These are phyloP conservation scores for Flaveria sonorensis DNA, from an alignment of 129 eudicot genomes.

Conservation along the genomic window DNA sequence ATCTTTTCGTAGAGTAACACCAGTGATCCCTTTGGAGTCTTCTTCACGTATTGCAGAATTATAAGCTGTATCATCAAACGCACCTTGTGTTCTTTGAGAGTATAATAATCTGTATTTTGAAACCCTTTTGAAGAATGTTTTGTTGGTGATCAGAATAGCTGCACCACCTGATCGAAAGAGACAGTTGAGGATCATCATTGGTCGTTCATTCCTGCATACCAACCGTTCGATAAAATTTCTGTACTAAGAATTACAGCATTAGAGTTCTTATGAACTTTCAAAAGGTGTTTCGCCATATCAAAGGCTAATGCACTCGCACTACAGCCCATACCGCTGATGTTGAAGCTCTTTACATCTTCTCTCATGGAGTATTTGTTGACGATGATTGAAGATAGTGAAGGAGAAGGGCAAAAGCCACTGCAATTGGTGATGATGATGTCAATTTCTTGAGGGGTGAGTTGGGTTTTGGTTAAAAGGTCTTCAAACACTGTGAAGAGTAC, in stretches of 20 bases:
- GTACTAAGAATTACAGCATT: constrained; percentile 73
- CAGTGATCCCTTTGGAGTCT: constrained; percentile 55
- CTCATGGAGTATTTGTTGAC: constrained; percentile 53
- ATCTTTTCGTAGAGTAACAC: constrained; percentile 57
- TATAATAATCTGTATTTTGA: constrained; percentile 54
- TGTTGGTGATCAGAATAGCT: constrained; percentile 58
- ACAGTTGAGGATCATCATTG: constrained; percentile 71
- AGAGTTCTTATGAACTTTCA: constrained; percentile 47
- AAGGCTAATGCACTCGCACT: constrained; percentile 74
- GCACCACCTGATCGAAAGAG: constrained; percentile 76
- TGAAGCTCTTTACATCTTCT: constrained; percentile 62
- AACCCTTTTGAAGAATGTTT: constrained; percentile 21
- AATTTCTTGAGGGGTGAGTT: constrained; percentile 43
- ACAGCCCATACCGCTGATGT: constrained; percentile 86
- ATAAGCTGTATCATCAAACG: constrained; percentile 61
- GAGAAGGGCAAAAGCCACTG: constrained; percentile 69
- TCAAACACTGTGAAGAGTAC: constrained; percentile 61
- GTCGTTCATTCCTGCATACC: constrained; percentile 68
- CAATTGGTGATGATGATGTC: constrained; percentile 77
- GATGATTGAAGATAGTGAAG: constrained; percentile 59
- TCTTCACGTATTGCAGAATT: constrained; percentile 68
- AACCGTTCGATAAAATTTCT: constrained; percentile 71
- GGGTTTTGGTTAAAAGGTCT: constrained; percentile 58
- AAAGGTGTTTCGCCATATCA: constrained; percentile 54
- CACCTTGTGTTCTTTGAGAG: constrained; percentile 55